Percentiles rank a stretch among this genome's conserved stretches.
Evolutionary conservation across 345 rosid species (phyloP).

Genomic region (Eucalyptus pauciflora): DNA sequence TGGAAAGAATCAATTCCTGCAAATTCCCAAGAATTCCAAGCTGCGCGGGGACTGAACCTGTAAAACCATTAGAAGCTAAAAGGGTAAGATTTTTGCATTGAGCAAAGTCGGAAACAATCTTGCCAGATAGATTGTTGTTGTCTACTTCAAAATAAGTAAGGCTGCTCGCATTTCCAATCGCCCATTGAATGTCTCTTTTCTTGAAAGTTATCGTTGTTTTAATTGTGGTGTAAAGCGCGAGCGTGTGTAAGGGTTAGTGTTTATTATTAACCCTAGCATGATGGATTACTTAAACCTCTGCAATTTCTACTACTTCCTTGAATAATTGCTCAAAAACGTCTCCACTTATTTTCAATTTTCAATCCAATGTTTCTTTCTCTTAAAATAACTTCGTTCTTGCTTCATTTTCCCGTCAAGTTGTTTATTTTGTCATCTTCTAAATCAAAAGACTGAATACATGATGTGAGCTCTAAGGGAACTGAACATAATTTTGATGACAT

Average conservation of each 20-base stretch:
- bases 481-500: background rate
- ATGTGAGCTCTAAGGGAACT: background rate
- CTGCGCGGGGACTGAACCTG: constrained; percentile 62
- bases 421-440: background rate
- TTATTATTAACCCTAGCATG: too few species aligned
- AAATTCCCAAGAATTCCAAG: constrained; percentile 69
- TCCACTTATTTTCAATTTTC: too few species aligned
- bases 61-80: constrained; percentile 76
- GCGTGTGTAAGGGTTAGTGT: too few species aligned
- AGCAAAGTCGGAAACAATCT: constrained; percentile 60
- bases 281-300: too few species aligned
- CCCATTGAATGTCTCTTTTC: constrained; percentile 45
- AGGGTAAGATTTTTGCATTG: constrained; percentile 79
- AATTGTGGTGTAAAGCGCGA: too few species aligned
- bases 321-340: too few species aligned
- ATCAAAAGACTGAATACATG: background rate
- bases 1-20: constrained; percentile 88
- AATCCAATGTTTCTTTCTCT: too few species aligned
- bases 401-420: background rate
- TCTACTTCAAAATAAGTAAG: constrained; percentile 90
- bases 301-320: too few species aligned
- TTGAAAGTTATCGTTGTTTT: too few species aligned
- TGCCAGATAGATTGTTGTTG: constrained; percentile 78
- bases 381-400: too few species aligned
- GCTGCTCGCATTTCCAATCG: constrained; percentile 69